Base-by-base conservation (phyloP, 352 stramenopile species). In the Phytophthora pinifolia region DNA sequence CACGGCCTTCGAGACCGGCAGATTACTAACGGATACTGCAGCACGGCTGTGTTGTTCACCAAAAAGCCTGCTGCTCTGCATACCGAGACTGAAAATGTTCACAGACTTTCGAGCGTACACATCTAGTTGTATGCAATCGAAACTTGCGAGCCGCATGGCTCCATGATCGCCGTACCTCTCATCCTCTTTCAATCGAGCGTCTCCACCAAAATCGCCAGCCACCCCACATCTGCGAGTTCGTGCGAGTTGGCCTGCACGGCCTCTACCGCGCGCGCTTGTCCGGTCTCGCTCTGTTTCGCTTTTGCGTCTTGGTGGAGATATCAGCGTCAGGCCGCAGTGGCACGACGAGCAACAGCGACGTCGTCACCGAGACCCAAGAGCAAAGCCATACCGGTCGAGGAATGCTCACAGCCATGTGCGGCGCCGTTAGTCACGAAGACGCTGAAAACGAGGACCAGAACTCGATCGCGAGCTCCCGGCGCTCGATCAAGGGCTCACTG, bases 401-500 rank as follows among this genome's bases (percentile, higher is more conserved):
- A 25, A 25, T 25, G 20, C 20, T 25, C 17, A 22, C 9, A 20
- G 27, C 2, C 31, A 65, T 64, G 57, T 49, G 42, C n/a, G 54
- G 35, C 17, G 20, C 59, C 12, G 34, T 27, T 4, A 57, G 43
- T 3, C 47, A 32, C 34, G 47, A 66, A 30, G 30, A 52, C 14
- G 22, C 18, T n/a, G 47, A 48, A 35, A 60, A 42, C 36, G 54
- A 62, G 6, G 37, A 7, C 5, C 47, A 46, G 14, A 53, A 58
- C 15, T 55, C 54, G 27, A 31, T 36, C 27, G 32, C 47, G 32
- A 62, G 56, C 31, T 70, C 61, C 17, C 58, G 51, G 7, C 18
- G 41, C 9, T 61, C 59, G 9, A 64, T 58, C 47, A 79, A 79
- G 50, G 54, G 50, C 12, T 71, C 70, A 22, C 70, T 79, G 25